A percentile compares a stretch with the other conserved stretches of the same genome.
Evolutionary conservation across 345 rosid genomes (phyloP).

Genomic region (Boechera stricta): DNA sequence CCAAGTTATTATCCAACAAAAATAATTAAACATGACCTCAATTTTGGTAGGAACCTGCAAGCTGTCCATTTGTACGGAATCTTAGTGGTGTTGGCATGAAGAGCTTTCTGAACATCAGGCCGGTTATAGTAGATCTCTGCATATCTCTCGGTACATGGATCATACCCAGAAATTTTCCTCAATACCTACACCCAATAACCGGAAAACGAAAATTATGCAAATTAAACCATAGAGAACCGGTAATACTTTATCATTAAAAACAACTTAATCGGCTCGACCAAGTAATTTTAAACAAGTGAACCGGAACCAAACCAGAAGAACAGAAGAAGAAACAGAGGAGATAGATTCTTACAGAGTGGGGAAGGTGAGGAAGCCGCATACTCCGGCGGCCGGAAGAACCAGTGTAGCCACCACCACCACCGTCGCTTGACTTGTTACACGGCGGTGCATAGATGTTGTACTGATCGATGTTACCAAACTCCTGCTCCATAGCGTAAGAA

Average conservation of each 20-base stretch:
- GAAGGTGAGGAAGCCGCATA: conserved; percentile 74
- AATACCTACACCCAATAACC: conserved; percentile 48
- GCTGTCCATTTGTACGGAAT: conserved; percentile 95
- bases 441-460: conserved; percentile 92
- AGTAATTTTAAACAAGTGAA: not conserved
- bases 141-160: conserved; percentile 97
- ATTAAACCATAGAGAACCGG: not conserved
- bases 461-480: conserved; percentile 96
- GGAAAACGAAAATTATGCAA: not conserved
- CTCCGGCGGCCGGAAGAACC: conserved; percentile 49
- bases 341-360: conserved; percentile 47
- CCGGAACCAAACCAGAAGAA: not conserved
- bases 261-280: not conserved
- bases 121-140: conserved; percentile 95
- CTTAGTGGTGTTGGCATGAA: conserved; percentile 77
- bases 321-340: not conserved
- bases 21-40: not conserved
- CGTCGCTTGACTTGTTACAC: conserved; percentile 82
- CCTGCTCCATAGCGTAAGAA: conserved; percentile 90
- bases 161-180: conserved; percentile 77
- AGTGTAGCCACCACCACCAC: conserved; percentile 43
- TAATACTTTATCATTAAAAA: not conserved
- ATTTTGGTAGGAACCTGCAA: conserved; percentile 65
- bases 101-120: conserved; percentile 85
- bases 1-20: not conserved